Base-by-base conservation (phyloP, 805 yeast species). In the Ogataea kodamae region DNA sequence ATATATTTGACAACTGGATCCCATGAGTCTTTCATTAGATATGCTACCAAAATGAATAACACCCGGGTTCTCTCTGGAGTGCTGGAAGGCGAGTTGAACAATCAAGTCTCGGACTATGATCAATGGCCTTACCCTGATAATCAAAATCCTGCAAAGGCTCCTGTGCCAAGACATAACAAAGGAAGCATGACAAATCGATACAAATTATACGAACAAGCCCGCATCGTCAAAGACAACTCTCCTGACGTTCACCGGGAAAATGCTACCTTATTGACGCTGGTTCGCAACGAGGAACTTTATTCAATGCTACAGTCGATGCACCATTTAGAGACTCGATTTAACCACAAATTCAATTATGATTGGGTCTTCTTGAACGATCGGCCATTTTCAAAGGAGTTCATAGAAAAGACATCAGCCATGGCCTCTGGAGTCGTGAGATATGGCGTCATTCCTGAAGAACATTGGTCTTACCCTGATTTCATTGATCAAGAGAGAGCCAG, bases 241-340 rank as follows among this genome's bases (percentile, higher is more conserved):
- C 42, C 43, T 9, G 35, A 37, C 14, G 37, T 33, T 7, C 24
- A 16, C 59, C 30, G 76, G 67, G 39, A 45, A 44, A 79, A 74
- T 43, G 92, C 88, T 5, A 76, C 86, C 0, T 66, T 85, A 47
- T 73, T 69, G 25, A 57, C 70, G 10, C 49, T 70, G 11, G 70
- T 70, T 40, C 48, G 73, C 30, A 69, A 70, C 45, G 37, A 42
- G 10, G 75, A 70, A 25, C 23, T 67, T 5, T 62, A 45, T 38
- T 62, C 54, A n/a, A 59, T 69, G 37, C 38, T 70, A 9, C 59
- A 54, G 25, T 65, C 74, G 6, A 57, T 69, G 18, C 61, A 62
- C 35, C 55, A 58, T 28, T 40, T 66, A 11, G 67, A 68, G 37
- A 57, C 54, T 25, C 48, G 74, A 19, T 69, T 65, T 54, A 68